Evolutionary conservation across 345 rosid species (phyloP).

Genomic region (Microthlaspi erraticum): DNA sequence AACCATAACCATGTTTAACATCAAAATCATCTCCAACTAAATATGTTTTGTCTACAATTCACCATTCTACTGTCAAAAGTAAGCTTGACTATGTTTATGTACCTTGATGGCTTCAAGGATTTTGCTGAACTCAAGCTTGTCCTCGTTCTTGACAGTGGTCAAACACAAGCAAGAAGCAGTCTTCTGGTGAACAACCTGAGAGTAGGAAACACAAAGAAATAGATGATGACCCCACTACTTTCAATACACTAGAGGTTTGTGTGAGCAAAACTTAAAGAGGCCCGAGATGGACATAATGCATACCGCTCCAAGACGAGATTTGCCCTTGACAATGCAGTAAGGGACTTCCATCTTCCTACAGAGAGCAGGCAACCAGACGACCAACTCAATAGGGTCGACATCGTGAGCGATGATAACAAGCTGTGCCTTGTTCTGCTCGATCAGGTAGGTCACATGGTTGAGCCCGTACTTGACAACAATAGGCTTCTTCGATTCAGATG

Average conservation of each 20-base stretch:
- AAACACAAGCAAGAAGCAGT: slow-evolving; percentile 68
- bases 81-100: no score
- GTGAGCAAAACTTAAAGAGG: background rate
- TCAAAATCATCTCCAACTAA: background rate
- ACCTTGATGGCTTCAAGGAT: slow-evolving; percentile 85
- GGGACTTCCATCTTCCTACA: slow-evolving; percentile 93
- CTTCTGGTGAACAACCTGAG: slow-evolving; percentile 70
- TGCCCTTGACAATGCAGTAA: slow-evolving; percentile 81
- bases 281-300: background rate
- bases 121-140: slow-evolving; percentile 78
- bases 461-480: slow-evolving; percentile 75
- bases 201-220: background rate
- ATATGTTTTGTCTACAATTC: background rate
- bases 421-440: slow-evolving; percentile 83
- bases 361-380: slow-evolving; percentile 85
- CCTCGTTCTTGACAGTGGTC: slow-evolving; percentile 82
- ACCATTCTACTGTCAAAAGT: background rate
- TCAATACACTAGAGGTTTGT: background rate
- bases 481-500: slow-evolving; percentile 69
- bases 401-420: slow-evolving; percentile 84
- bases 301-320: slow-evolving; percentile 77
- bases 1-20: slow-evolving; percentile 1
- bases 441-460: slow-evolving; percentile 76
- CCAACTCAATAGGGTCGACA: slow-evolving; percentile 87
- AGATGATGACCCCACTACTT: background rate